Conservation (phyloP, 345 rosid genomes). For the Moricandia moricandioides region DNA sequence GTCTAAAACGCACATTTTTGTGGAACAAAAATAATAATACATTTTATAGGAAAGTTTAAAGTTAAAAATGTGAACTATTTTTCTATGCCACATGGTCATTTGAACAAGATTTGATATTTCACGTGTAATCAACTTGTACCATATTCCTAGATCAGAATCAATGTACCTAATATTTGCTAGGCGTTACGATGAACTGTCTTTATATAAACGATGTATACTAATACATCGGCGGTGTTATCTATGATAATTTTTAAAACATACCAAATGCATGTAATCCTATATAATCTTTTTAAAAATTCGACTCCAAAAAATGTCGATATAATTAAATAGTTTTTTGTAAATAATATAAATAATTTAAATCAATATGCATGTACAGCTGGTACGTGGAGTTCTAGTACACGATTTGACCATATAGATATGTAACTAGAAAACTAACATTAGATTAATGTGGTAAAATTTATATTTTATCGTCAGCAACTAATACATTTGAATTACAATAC, state of each 20-base stretch:
- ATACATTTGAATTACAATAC: neutral
- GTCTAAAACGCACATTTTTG: neutral
- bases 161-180: neutral
- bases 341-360: neutral
- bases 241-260: neutral
- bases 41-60: neutral
- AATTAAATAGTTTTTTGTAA: neutral
- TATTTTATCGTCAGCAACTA: neutral
- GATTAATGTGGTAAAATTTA: neutral
- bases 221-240: neutral
- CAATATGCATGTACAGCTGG: neutral
- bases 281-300: too few species aligned
- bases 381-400: neutral
- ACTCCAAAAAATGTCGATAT: neutral
- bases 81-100: neutral
- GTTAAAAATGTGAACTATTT: neutral
- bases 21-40: neutral
- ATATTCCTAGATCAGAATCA: neutral
- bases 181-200: conserved; percentile 10
- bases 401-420: neutral
- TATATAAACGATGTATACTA: neutral
- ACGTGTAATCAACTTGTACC: conserved; percentile 23
- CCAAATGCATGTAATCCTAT: neutral
- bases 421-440: neutral
- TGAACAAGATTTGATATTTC: conserved; percentile 4